Conservation (phyloP, 2,329 filamentous ascomycete genomes). For the Waltergamsia citrina region DNA sequence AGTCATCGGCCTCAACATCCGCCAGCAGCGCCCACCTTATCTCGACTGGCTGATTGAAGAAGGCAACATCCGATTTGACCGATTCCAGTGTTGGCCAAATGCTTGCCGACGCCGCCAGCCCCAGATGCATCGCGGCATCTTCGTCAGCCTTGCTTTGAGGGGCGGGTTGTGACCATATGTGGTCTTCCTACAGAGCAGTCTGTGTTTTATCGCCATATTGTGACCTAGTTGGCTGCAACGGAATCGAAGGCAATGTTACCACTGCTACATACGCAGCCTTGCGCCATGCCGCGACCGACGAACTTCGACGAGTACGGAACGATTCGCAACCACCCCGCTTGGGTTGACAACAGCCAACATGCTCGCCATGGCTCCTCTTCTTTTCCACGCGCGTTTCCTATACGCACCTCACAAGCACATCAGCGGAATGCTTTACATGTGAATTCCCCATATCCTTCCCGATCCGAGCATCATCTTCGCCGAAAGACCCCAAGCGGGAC, state of each 20-base stretch:
- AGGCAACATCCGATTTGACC: not conserved
- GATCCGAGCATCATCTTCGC: constrained; percentile 67
- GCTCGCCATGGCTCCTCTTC: constrained; percentile 7
- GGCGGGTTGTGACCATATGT: constrained; percentile 27
- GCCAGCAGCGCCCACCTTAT: not conserved
- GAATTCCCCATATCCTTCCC: constrained; percentile 13
- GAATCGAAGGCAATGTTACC: constrained; percentile 31
- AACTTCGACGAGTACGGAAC: constrained; percentile 24
- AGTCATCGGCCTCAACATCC: not conserved
- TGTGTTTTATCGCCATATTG: no score
- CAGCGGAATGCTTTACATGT: constrained; percentile 9
- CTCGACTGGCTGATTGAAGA: not conserved
- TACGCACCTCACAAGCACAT: constrained; percentile 19
- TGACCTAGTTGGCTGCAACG: not conserved
- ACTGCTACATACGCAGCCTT: constrained; percentile 40
- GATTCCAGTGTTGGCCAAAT: constrained; percentile 3
- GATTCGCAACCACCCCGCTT: constrained; percentile 9
- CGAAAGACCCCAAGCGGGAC: constrained; percentile 94
- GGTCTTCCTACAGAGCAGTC: no score
- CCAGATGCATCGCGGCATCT: constrained; percentile 28
- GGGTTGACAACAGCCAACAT: constrained; percentile 8
- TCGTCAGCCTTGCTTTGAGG: constrained; percentile 30
- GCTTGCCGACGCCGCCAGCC: constrained; percentile 15
- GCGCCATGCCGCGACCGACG: constrained; percentile 34
- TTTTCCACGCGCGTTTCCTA: constrained; percentile 19